Evolutionary conservation across 495 filamentous ascomycete genomes (phyloP), one percentile per base, ranked within the genome.

Genomic region (Ramalina peruviana): DNA sequence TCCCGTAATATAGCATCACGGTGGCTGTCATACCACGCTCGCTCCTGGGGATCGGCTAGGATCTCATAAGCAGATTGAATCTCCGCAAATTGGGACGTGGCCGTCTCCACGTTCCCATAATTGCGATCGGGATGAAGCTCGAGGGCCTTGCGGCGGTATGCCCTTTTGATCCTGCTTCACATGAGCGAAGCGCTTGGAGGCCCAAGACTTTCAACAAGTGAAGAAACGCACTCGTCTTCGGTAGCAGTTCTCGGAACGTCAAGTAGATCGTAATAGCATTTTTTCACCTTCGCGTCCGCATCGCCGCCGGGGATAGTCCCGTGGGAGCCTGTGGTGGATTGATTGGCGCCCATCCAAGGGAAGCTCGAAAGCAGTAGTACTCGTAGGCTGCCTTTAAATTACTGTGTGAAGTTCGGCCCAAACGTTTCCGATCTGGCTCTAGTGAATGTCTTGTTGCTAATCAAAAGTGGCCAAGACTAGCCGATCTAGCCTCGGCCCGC

Each of bases 11-110:
- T 88, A 13, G 80, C 81, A 54, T 88, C 82, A 46, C 86, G 82
- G 58, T 99, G 92, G 20, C 87, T 85, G 59, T 99, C 90, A 64
- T 99, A 99, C 92, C 92, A 97, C 9, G 89, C 82, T 42, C 93
- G 80, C 62, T 99, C 92, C 62, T 97, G 89, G 7, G 86, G 80
- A 62, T 99, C 93, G 15, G 88, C 93, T 3, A 99, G 80, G 19
- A 97, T 79, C 61, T 97, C 88, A 64, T 97, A 94, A 36, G 92
- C 92, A 10, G 87, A 74, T 62, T 95, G 89, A 21, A 97, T 75
- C 57, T 92, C 88, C 40, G 89, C 88, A 62, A 99, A 99, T 17
- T 81, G 78, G 51, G 67, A 71, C 0, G 92, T 98, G 7, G 90
- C 78, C 52, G 79, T 78, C 54, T 92, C 87, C 46, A 79, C 79